A percentile compares a stretch with the other conserved stretches of the same genome.
Evolutionary conservation across 352 stramenopile genomes (phyloP).

Genomic region (Phytophthora ramorum): DNA sequence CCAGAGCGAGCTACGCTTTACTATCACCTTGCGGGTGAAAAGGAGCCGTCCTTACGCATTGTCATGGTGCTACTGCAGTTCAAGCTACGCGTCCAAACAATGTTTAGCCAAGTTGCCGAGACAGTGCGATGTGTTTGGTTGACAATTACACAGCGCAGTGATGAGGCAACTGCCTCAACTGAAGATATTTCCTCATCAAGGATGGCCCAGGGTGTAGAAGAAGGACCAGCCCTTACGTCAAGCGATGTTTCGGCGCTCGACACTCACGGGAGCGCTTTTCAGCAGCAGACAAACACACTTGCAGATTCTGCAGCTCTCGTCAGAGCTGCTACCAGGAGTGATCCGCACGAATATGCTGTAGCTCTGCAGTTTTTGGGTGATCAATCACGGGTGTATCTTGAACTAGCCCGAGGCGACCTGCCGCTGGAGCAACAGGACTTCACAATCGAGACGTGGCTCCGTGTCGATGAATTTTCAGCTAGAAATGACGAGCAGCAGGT

Average conservation of each 20-base stretch:
- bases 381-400: slow-evolving; percentile 34
- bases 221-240: slow-evolving; percentile 11
- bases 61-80: slow-evolving; percentile 41
- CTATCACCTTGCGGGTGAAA: slow-evolving; percentile 38
- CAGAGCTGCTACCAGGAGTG: background rate
- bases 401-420: slow-evolving; percentile 18
- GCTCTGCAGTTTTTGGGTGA: slow-evolving; percentile 33
- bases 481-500: slow-evolving; percentile 6
- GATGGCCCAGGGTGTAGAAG: background rate
- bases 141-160: background rate
- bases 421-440: slow-evolving; percentile 33
- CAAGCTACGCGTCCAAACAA: slow-evolving; percentile 26
- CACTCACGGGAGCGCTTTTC: slow-evolving; percentile 5
- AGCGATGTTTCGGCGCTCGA: slow-evolving; percentile 19
- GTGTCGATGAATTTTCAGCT: slow-evolving; percentile 26
- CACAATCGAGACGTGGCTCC: slow-evolving; percentile 54
- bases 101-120: background rate
- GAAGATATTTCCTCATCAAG: slow-evolving; percentile 9
- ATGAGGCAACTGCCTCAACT: slow-evolving; percentile 7
- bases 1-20: slow-evolving; percentile 32
- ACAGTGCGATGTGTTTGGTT: background rate
- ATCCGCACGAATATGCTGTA: slow-evolving; percentile 31
- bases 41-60: slow-evolving; percentile 27
- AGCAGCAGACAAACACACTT: slow-evolving; percentile 8
- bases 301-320: slow-evolving; percentile 2